Evolutionary conservation across 148 eudicot species (phyloP), one percentile per base, ranked within the genome.

Genomic region (Rhododendron vialii): DNA sequence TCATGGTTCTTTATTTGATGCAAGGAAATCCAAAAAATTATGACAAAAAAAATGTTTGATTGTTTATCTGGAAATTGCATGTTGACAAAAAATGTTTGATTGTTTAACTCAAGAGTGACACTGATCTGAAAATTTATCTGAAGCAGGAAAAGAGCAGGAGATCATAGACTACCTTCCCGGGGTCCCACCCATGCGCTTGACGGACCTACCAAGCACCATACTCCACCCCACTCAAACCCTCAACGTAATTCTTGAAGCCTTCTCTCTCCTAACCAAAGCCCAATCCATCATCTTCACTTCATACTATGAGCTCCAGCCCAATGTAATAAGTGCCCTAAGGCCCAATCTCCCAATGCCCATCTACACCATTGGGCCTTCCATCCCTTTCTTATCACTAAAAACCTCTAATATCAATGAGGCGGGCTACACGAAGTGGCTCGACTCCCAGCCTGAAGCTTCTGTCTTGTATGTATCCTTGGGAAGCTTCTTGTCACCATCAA

Each of bases 121-220:
- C 50, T 9, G 50, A 47, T 30, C 28, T 1, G 36, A 26, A 0
- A 26, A 9, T 69, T 26, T 12, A 8, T 8, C 30, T 69, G 75
- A 69, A 28, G 75, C 75, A 78, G 81, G 47, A 78, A 78, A 38
- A 87, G 36, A 50, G 41, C 61, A 84, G 14, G 71, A 78, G 35
- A 28, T 78, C 12, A 67, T 87, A 36, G 89, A 84, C 20, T 59
- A 78, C 73, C 43, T 87, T 35, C 89, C 89, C 10, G 89, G 86
- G 67, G 81, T 87, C 12, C 24, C 73, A 28, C 71, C 84, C 8
- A 79, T 84, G 38, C 78, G 48, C 13, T 41, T 79, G 30, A 51
- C 74, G 5, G 87, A 85, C 81, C 41, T 85, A 36, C 75, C 87
- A 35, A 9, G 9, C 11, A 47, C 48, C 7, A 8, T 7, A 47